phyloP scores from a whole-genome alignment of 768 basidiomycete genomes.

The Hypsizygus marmoreus region DNA sequence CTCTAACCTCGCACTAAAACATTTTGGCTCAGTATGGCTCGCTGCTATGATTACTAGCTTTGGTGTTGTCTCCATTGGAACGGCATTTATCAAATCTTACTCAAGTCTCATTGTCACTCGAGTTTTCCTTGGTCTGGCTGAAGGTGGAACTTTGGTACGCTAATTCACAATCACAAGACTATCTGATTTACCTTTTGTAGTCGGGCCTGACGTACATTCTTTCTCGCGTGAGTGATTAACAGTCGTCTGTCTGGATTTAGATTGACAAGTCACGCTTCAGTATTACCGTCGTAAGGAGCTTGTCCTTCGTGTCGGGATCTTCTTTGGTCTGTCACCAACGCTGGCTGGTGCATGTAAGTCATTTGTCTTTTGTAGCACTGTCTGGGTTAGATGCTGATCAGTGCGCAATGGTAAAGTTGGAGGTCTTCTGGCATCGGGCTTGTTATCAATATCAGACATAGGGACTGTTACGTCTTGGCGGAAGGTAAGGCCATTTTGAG shows the following conservation, averaged over 20 bases:
- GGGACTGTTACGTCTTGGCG: constrained; percentile 34
- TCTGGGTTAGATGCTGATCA: neutral
- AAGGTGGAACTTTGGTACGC: constrained; percentile 26
- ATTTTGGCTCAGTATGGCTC: constrained; percentile 22
- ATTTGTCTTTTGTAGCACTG: neutral
- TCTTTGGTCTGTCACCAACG: constrained; percentile 34
- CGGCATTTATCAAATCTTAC: constrained; percentile 24
- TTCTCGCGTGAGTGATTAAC: constrained; percentile 14
- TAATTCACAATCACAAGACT: neutral
- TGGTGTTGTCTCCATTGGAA: constrained; percentile 21
- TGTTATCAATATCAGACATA: constrained; percentile 34
- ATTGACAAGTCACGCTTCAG: constrained; percentile 8
- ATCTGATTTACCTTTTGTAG: constrained; percentile 4
- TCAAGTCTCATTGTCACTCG: constrained; percentile 22
- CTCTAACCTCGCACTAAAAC: constrained; percentile 23
- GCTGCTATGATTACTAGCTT: constrained; percentile 22
- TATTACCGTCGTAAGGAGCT: constrained; percentile 37
- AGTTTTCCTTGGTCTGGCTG: constrained; percentile 26
- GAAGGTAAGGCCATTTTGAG: constrained; percentile 25
- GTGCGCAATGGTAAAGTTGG: no score
- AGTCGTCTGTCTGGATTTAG: neutral
- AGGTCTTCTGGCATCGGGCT: constrained; percentile 39
- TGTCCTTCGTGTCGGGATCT: constrained; percentile 35
- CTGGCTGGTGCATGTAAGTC: constrained; percentile 37
- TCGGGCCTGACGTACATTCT: constrained; percentile 23